Evolutionary conservation across 768 basidiomycete species (phyloP).

Genomic region (Sarcodon aspratus): DNA sequence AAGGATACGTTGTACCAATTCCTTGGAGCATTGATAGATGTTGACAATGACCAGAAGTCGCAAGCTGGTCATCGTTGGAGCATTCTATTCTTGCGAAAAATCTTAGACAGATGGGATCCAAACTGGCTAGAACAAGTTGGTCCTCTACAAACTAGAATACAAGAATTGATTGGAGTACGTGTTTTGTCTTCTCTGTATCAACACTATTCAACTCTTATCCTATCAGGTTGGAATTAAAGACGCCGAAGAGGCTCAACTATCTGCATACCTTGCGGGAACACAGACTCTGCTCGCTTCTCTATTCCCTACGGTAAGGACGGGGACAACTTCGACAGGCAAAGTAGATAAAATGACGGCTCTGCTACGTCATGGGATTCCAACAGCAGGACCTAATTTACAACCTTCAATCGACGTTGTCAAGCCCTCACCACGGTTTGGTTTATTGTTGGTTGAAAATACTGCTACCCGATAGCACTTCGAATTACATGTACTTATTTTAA

Average conservation of each 20-base stretch:
- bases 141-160: background rate
- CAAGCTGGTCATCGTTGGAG: background rate
- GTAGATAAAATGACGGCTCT: slow-evolving; percentile 24
- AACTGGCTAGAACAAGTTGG: background rate
- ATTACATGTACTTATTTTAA: no score
- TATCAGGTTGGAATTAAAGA: background rate
- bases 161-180: background rate
- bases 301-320: slow-evolving; percentile 23
- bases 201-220: background rate
- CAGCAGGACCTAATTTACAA: slow-evolving; percentile 40
- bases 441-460: slow-evolving; percentile 50
- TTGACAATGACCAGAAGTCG: background rate
- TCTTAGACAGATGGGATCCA: background rate
- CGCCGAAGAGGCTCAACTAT: background rate
- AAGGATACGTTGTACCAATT: slow-evolving; percentile 11
- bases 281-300: slow-evolving; percentile 54
- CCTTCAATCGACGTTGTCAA: slow-evolving; percentile 56
- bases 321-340: slow-evolving; percentile 4
- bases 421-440: slow-evolving; percentile 63
- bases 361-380: slow-evolving; percentile 41
- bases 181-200: background rate
- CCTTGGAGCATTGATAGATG: slow-evolving; percentile 2
- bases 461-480: slow-evolving; percentile 10
- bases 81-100: slow-evolving; percentile 1
- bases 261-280: slow-evolving; percentile 39